A percentile compares a stretch with the other conserved stretches of the same genome.
Conservation (phyloP, 352 stramenopile genomes). For the Globisporangium barbulae region DNA sequence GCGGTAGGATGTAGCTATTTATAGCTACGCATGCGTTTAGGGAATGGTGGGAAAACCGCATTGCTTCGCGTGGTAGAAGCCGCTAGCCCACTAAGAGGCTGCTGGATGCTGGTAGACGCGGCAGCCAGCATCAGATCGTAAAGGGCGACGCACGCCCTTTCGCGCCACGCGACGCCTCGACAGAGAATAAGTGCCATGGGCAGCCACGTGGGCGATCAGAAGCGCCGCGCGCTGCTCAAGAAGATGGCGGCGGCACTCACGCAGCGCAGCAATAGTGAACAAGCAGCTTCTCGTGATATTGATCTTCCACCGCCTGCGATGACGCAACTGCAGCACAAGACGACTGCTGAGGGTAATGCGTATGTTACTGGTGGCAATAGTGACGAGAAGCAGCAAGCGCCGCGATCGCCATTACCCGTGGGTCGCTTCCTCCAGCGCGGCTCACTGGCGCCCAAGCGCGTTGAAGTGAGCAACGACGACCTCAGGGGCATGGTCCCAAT, state of each 20-base stretch:
- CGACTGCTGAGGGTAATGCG: background rate
- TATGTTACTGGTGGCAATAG: background rate
- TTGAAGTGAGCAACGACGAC: background rate
- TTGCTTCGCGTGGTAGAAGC: background rate
- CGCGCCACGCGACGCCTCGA: background rate
- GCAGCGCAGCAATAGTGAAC: constrained; percentile 7
- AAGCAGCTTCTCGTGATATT: background rate
- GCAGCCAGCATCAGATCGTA: background rate
- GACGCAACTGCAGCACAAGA: background rate
- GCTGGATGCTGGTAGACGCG: no score
- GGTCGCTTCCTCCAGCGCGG: constrained; percentile 10
- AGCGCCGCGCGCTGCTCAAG: constrained; percentile 30
- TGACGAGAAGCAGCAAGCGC: background rate
- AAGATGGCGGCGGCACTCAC: constrained; percentile 27
- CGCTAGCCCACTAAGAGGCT: background rate
- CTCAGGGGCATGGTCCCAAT: constrained; percentile 3
- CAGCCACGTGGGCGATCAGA: constrained; percentile 33
- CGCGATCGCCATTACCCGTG: constrained; percentile 11
- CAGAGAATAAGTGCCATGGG: constrained; percentile 23
- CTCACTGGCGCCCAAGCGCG: constrained; percentile 8
- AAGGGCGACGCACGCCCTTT: constrained; percentile 7
- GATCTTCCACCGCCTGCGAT: background rate
- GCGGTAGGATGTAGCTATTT: background rate
- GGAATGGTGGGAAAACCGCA: background rate
- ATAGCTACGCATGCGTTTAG: background rate